These are phyloP conservation scores for Termitomyces titanicus DNA, from an alignment of 768 basidiomycete species.

Conservation along the genomic window DNA sequence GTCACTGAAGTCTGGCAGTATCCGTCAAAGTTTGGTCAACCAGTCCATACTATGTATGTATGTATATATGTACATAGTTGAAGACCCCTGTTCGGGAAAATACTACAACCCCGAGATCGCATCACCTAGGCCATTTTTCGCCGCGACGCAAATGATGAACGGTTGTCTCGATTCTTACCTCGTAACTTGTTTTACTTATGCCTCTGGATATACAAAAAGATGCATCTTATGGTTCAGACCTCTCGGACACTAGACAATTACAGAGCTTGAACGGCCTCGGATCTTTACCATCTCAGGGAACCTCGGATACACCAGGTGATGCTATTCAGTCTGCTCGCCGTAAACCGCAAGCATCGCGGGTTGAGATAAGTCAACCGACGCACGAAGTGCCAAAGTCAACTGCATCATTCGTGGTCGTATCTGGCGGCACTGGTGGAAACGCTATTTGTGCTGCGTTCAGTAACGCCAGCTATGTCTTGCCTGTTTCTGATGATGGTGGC, in stretches of 20 bases:
- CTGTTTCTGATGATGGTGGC: conserved; percentile 94
- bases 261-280: conserved; percentile 48
- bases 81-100: too few relatives aligned
- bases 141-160: background rate
- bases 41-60: too few relatives aligned
- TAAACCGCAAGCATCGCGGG: background rate
- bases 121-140: background rate
- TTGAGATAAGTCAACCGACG: conserved; percentile 3
- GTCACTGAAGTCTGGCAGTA: too few relatives aligned
- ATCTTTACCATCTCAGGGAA: conserved; percentile 57
- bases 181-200: conserved; percentile 9
- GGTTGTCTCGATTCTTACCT: background rate
- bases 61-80: too few relatives aligned
- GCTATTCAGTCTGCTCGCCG: background rate
- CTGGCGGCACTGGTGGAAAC: conserved; percentile 95
- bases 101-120: too few relatives aligned
- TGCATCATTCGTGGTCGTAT: conserved; percentile 69
- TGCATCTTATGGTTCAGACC: conserved; percentile 12
- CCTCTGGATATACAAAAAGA: conserved; percentile 4
- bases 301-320: conserved; percentile 3
- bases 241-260: conserved; percentile 5
- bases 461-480: conserved; percentile 77
- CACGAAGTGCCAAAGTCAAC: background rate
- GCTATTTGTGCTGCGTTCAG: conserved; percentile 84
- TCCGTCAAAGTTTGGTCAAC: too few relatives aligned